Conservation (phyloP, 305 asterid species). For the Rubia occidens region DNA sequence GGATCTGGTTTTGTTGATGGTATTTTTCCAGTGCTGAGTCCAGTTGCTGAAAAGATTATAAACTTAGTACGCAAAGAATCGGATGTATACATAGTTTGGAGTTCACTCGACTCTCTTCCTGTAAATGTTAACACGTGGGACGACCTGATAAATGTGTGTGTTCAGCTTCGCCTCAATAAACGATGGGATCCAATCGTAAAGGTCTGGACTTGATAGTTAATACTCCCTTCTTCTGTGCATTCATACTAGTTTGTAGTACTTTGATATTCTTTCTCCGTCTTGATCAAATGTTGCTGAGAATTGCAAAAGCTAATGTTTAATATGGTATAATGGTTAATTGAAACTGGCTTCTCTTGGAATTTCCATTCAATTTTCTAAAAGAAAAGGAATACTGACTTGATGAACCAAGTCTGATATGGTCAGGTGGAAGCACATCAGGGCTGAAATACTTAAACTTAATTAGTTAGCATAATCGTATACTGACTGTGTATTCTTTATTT, state of each 20-base stretch:
- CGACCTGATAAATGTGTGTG: slow-evolving; percentile 64
- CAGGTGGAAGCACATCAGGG: not conserved
- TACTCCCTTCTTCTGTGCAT: not conserved
- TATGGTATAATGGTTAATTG: not conserved
- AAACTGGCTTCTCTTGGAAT: too few species aligned
- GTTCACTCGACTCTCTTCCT: slow-evolving; percentile 56
- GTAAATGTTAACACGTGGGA: slow-evolving; percentile 66
- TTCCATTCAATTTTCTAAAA: not conserved
- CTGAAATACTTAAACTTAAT: not conserved
- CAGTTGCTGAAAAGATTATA: slow-evolving; percentile 55
- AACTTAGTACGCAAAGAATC: slow-evolving; percentile 50
- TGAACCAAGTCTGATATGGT: not conserved
- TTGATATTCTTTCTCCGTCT: not conserved
- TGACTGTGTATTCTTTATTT: not conserved
- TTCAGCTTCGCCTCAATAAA: slow-evolving; percentile 68
- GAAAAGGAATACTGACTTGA: not conserved
- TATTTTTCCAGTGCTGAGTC: slow-evolving; percentile 75
- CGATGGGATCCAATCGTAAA: slow-evolving; percentile 59
- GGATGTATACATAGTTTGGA: slow-evolving; percentile 43
- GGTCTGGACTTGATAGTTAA: slow-evolving; percentile 26
- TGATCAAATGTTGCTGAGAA: not conserved
- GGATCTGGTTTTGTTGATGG: slow-evolving; percentile 92
- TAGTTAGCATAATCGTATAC: not conserved
- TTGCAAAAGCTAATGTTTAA: not conserved
- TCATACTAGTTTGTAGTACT: not conserved